Conservation (phyloP, 1,284 basidiomycete genomes). For the Leccinum subfulvum region DNA sequence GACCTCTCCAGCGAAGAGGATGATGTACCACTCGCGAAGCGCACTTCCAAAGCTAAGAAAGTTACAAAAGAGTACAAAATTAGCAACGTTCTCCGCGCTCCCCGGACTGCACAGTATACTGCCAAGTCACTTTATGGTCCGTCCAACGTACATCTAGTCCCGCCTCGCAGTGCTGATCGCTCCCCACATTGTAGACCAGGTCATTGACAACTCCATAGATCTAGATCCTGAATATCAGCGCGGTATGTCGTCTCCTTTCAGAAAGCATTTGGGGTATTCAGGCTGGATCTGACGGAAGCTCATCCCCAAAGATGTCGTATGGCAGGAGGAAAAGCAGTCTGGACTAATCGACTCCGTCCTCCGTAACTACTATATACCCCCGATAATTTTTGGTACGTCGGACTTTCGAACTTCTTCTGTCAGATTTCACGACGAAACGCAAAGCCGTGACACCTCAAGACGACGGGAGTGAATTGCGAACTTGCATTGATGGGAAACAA, state of each 20-base stretch:
- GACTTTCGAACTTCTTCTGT: not conserved
- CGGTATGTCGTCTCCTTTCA: constrained; percentile 32
- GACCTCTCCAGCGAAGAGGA: constrained; percentile 43
- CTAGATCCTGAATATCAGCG: constrained; percentile 55
- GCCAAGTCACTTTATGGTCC: constrained; percentile 46
- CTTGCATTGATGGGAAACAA: constrained; percentile 57
- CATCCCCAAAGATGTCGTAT: constrained; percentile 45
- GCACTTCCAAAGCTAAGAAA: constrained; percentile 22
- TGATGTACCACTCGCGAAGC: constrained; percentile 29
- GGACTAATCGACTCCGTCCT: constrained; percentile 56
- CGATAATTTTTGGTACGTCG: constrained; percentile 48
- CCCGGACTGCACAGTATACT: constrained; percentile 45
- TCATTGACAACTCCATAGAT: constrained; percentile 44
- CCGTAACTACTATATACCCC: constrained; percentile 56
- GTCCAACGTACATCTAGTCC: constrained; percentile 2
- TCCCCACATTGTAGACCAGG: constrained; percentile 39
- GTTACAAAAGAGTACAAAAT: constrained; percentile 36
- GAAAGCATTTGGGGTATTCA: not conserved
- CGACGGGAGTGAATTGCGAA: constrained; percentile 44
- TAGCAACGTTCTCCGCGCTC: constrained; percentile 37
- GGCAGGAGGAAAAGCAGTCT: constrained; percentile 44
- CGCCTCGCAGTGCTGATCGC: not conserved
- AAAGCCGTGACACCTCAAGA: constrained; percentile 29
- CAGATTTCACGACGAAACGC: not conserved
- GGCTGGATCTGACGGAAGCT: constrained; percentile 4